These are phyloP conservation scores for Handroanthus guayacan DNA, from an alignment of 257 asterid genomes.

Conservation along the genomic window DNA sequence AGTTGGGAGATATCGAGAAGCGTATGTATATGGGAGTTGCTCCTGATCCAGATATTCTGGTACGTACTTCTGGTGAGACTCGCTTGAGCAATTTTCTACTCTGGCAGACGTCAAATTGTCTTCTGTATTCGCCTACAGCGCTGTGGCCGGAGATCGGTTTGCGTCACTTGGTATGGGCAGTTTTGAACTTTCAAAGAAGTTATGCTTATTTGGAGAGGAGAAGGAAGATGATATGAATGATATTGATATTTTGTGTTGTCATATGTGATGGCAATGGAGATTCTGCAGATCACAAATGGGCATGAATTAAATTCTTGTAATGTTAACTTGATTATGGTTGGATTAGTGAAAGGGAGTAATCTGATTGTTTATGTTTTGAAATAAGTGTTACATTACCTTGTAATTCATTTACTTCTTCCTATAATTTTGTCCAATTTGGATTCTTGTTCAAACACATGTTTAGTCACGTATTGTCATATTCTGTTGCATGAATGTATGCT, in stretches of 20 bases:
- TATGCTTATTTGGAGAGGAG: constrained; percentile 57
- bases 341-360: too few relatives aligned
- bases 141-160: constrained; percentile 84
- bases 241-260: not conserved
- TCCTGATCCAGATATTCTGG: constrained; percentile 74
- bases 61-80: constrained; percentile 60
- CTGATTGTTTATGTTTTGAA: too few relatives aligned
- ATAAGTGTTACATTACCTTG: too few relatives aligned
- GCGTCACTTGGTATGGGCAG: constrained; percentile 74
- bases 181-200: constrained; percentile 62
- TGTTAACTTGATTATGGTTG: too few relatives aligned
- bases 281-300: too few relatives aligned
- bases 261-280: too few relatives aligned
- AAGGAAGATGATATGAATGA: constrained; percentile 43
- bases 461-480: too few relatives aligned
- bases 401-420: too few relatives aligned
- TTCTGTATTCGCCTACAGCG: constrained; percentile 65
- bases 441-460: too few relatives aligned
- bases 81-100: constrained; percentile 69
- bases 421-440: too few relatives aligned
- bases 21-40: constrained; percentile 70
- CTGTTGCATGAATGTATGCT: too few relatives aligned
- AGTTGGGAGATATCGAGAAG: constrained; percentile 63
- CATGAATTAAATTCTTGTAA: too few relatives aligned
- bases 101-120: constrained; percentile 72